Conservation (phyloP, 805 yeast species). For the Hanseniaspora meyeri region DNA sequence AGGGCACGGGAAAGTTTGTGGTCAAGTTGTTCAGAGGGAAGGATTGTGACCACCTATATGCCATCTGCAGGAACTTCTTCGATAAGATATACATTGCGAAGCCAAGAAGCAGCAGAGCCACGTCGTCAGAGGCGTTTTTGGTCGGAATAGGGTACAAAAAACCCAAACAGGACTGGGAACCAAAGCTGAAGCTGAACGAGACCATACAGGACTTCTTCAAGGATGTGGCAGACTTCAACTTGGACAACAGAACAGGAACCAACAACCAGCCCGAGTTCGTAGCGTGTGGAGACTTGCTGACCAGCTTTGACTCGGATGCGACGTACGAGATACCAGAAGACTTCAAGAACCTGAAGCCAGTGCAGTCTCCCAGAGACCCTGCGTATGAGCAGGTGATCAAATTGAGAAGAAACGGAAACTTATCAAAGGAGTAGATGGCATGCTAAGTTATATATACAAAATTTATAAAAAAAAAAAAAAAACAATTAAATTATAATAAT, state of each 20-base stretch:
- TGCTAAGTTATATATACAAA: neutral
- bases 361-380: constrained; percentile 91
- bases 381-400: constrained; percentile 90
- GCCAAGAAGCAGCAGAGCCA: constrained; percentile 89
- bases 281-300: constrained; percentile 82
- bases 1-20: constrained; percentile 76
- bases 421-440: constrained; percentile 22
- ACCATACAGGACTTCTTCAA: constrained; percentile 79
- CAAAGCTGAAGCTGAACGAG: constrained; percentile 40
- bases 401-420: constrained; percentile 64
- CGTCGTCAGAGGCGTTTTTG: constrained; percentile 84
- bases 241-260: constrained; percentile 5
- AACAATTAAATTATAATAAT: neutral
- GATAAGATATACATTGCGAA: constrained; percentile 87
- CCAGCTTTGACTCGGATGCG: constrained; percentile 84
- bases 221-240: constrained; percentile 53
- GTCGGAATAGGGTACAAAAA: constrained; percentile 86
- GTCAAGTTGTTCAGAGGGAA: constrained; percentile 95
- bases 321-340: constrained; percentile 44
- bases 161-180: constrained; percentile 65
- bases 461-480: neutral
- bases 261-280: constrained; percentile 35
- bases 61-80: constrained; percentile 80
- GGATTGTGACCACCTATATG: constrained; percentile 83
- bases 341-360: constrained; percentile 64